Percentiles rank a stretch among this genome's conserved stretches.
These are phyloP conservation scores for Potentilla sterilis DNA, from an alignment of 306 rosid genomes.

Conservation along the genomic window DNA sequence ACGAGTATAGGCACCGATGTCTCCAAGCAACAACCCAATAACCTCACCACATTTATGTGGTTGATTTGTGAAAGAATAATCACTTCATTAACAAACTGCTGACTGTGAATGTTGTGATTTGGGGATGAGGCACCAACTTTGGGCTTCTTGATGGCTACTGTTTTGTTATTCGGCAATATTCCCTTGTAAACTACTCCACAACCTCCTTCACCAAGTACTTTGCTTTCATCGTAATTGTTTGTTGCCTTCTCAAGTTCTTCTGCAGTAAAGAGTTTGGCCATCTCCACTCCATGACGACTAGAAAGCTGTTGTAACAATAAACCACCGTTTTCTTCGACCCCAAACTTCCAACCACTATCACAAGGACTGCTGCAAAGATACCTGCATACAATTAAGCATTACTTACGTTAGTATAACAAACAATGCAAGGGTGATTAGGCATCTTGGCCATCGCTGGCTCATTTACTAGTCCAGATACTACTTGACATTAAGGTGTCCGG, in stretches of 20 bases:
- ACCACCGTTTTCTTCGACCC: not conserved
- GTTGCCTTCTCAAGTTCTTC: slow-evolving; percentile 12
- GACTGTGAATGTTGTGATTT: not conserved
- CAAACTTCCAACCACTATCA: not conserved
- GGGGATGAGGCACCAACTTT: not conserved
- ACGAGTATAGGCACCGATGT: not conserved
- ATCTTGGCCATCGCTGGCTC: too few relatives aligned
- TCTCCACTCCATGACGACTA: not conserved
- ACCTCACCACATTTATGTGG: slow-evolving; percentile 5
- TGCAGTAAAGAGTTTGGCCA: not conserved
- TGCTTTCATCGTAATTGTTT: slow-evolving; percentile 3
- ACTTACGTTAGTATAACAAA: too few relatives aligned
- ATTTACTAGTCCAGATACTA: too few relatives aligned
- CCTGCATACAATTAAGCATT: not conserved
- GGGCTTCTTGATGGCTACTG: slow-evolving; percentile 5
- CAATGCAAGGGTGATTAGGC: too few relatives aligned
- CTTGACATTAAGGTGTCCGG: too few relatives aligned
- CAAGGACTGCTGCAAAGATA: not conserved
- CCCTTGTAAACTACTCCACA: slow-evolving; percentile 20
- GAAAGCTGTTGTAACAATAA: not conserved
- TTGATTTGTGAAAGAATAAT: slow-evolving; percentile 11
- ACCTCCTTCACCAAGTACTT: slow-evolving; percentile 14
- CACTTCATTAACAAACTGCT: slow-evolving; percentile 9
- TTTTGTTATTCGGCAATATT: not conserved
- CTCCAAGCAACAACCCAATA: slow-evolving; percentile 17